A percentile compares a stretch with the other conserved stretches of the same genome.
These are phyloP conservation scores for Pyrenophora tritici-repentis DNA, from an alignment of 2,329 filamentous ascomycete genomes.

Conservation along the genomic window DNA sequence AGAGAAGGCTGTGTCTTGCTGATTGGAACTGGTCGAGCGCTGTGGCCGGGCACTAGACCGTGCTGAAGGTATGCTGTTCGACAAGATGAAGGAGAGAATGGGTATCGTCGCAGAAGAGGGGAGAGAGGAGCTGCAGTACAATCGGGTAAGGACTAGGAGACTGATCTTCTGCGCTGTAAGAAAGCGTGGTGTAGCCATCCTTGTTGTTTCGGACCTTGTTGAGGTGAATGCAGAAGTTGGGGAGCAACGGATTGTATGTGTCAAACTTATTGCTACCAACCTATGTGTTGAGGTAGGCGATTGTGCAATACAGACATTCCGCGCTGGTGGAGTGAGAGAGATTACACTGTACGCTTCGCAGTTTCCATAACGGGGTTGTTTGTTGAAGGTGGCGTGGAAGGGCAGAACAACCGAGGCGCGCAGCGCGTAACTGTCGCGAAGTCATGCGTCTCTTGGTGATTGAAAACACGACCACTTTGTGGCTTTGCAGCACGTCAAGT, in stretches of 20 bases:
- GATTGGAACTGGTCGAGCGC: conserved; percentile 35
- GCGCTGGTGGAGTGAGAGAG: neutral
- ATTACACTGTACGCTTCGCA: neutral
- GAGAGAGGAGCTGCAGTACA: conserved; percentile 76
- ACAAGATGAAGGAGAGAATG: conserved; percentile 78
- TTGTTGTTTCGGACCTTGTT: conserved; percentile 6
- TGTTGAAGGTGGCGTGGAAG: conserved; percentile 10
- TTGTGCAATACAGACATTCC: neutral
- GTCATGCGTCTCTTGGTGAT: conserved; percentile 8
- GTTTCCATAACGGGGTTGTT: conserved; percentile 11
- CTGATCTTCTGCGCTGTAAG: conserved; percentile 88
- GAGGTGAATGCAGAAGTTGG: conserved; percentile 1
- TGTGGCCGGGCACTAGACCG: conserved; percentile 27
- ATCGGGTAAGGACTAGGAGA: conserved; percentile 76
- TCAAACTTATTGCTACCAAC: conserved; percentile 4
- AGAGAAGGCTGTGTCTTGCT: conserved; percentile 40
- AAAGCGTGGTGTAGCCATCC: conserved; percentile 71
- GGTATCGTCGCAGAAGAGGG: conserved; percentile 73
- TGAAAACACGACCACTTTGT: neutral
- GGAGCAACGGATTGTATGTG: neutral
- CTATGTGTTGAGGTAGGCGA: neutral
- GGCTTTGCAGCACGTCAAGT: neutral
- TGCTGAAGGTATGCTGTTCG: conserved; percentile 61
- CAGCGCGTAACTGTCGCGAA: conserved; percentile 26
- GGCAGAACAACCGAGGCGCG: conserved; percentile 24